A percentile compares a stretch with the other conserved stretches of the same genome.
Conservation (phyloP, 164 flowering plant species). For the Vitis labrusca region DNA sequence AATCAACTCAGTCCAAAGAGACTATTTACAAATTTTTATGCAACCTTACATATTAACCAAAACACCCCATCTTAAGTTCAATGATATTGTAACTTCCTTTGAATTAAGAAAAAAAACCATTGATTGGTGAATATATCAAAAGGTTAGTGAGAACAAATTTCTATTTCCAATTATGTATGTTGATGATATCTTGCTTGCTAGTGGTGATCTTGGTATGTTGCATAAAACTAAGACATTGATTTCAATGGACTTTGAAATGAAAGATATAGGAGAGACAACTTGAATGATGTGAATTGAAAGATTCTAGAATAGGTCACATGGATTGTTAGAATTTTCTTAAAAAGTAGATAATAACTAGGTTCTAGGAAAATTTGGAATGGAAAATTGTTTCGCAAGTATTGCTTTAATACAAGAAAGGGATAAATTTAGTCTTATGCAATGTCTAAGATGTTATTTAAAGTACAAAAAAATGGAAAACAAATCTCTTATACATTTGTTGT, state of each 20-base stretch:
- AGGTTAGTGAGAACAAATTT: slow-evolving; percentile 9
- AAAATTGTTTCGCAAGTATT: background rate
- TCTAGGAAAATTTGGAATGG: slow-evolving; percentile 1
- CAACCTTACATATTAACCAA: no score
- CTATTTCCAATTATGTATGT: background rate
- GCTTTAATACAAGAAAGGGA: background rate
- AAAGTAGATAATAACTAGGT: background rate
- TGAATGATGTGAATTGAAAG: no score
- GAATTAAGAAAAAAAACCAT: background rate
- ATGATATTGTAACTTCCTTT: slow-evolving; percentile 2
- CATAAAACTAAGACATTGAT: slow-evolving; percentile 5
- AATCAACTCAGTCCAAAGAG: no score
- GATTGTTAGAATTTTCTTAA: slow-evolving; percentile 1
- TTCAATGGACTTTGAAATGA: background rate
- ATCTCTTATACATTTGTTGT: slow-evolving; percentile 5
- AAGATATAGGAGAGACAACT: no score
- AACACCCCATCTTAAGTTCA: slow-evolving; percentile 1
- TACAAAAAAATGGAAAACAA: background rate
- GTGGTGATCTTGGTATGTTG: background rate
- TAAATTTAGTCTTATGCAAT: background rate
- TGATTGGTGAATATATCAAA: background rate
- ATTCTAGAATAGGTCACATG: no score
- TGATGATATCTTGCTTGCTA: background rate
- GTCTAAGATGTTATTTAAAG: background rate
- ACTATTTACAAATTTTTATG: no score